phyloP scores from a whole-genome alignment of 75 land plant genomes.

The Pseudotsuga menziesii region DNA sequence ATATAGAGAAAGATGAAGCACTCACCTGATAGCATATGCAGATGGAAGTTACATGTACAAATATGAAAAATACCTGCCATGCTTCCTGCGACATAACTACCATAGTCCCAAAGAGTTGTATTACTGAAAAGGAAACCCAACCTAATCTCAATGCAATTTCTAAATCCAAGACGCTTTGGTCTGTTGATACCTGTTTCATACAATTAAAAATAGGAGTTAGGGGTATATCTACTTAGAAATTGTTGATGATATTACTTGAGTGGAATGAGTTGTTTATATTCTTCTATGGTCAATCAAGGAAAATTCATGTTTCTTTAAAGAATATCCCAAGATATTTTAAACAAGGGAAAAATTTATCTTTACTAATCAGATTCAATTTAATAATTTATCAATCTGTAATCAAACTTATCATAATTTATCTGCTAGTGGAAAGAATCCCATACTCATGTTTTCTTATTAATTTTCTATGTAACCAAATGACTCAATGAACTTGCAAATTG shows the following conservation, averaged over 20 bases:
- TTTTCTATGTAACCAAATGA: background rate
- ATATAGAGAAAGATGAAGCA: background rate
- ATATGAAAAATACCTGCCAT: slow-evolving; percentile 76
- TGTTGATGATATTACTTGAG: background rate
- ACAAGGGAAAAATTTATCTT: background rate
- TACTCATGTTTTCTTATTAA: background rate
- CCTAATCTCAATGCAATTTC: slow-evolving; percentile 48
- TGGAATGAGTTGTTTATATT: background rate
- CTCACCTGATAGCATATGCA: slow-evolving; percentile 78
- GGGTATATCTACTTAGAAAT: background rate
- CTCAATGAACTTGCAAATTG: background rate
- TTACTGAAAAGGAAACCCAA: slow-evolving; percentile 61
- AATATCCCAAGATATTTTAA: background rate
- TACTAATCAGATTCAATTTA: background rate
- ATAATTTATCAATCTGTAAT: background rate
- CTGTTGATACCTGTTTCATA: slow-evolving; percentile 69
- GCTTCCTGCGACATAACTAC: slow-evolving; percentile 86
- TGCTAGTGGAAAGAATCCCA: background rate
- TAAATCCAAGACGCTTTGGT: slow-evolving; percentile 80
- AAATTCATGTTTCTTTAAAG: background rate
- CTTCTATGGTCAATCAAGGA: background rate
- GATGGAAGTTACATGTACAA: slow-evolving; percentile 60
- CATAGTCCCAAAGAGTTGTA: slow-evolving; percentile 69
- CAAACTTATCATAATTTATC: background rate
- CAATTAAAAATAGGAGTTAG: background rate